These are phyloP conservation scores for Gnaphalium uliginosum DNA, from an alignment of 129 eudicot species.

Conservation along the genomic window DNA sequence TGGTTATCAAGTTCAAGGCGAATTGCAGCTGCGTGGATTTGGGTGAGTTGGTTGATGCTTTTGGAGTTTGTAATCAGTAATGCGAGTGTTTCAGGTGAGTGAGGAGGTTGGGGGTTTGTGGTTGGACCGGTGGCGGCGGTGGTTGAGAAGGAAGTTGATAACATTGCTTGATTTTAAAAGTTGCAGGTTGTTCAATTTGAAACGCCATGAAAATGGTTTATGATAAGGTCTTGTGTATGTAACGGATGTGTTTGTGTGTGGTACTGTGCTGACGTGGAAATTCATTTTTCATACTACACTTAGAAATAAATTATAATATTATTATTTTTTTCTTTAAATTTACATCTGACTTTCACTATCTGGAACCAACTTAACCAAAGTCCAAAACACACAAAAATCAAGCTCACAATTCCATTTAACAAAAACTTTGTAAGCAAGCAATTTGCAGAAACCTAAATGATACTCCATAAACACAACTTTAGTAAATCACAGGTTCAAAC, in stretches of 20 bases:
- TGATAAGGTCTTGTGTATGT: slow-evolving; percentile 19
- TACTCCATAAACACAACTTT: neutral
- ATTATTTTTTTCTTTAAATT: too few species aligned
- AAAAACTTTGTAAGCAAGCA: neutral
- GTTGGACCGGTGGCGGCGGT: slow-evolving; percentile 29
- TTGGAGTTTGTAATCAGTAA: slow-evolving; percentile 53
- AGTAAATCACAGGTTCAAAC: neutral
- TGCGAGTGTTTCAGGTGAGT: slow-evolving; percentile 52
- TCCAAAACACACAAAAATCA: neutral
- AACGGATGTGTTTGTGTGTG: neutral
- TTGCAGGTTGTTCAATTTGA: slow-evolving; percentile 11
- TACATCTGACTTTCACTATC: neutral
- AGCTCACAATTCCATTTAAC: neutral
- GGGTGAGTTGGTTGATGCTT: slow-evolving; percentile 46
- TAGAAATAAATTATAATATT: too few species aligned
- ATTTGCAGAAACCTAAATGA: neutral
- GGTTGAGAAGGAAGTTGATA: slow-evolving; percentile 26
- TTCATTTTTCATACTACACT: too few species aligned
- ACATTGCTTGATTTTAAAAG: slow-evolving; percentile 12
- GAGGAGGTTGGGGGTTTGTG: slow-evolving; percentile 29
- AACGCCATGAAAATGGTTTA: slow-evolving; percentile 18
- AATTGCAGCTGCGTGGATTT: slow-evolving; percentile 68
- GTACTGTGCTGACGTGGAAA: neutral
- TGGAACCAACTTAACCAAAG: neutral
- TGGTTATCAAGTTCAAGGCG: slow-evolving; percentile 65